These are phyloP conservation scores for Rhizopogon salebrosus DNA, from an alignment of 768 basidiomycete species.

Conservation along the genomic window DNA sequence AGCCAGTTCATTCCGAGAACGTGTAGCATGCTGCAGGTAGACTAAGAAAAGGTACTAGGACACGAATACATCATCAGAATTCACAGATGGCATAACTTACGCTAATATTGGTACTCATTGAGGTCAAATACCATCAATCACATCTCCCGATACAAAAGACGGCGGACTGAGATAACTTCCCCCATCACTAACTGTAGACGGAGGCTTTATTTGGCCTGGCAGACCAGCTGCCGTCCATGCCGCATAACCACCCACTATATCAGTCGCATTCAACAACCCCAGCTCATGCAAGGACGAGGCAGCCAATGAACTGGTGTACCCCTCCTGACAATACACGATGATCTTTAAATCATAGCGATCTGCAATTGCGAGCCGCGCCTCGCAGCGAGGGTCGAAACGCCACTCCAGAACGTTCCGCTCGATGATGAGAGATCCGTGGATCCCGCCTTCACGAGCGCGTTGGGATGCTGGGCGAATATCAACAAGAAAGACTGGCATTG, in stretches of 20 bases:
- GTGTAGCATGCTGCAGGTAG: no score
- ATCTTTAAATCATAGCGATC: slow-evolving; percentile 72
- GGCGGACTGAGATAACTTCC: slow-evolving; percentile 29
- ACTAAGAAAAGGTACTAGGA: no score
- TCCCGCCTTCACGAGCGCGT: slow-evolving; percentile 50
- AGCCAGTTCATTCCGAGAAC: no score
- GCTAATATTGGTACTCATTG: background rate
- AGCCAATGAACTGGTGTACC: slow-evolving; percentile 68
- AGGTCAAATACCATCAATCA: background rate
- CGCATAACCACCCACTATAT: slow-evolving; percentile 68
- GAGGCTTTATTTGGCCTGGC: slow-evolving; percentile 42
- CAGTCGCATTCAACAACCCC: slow-evolving; percentile 70
- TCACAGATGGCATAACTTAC: no score
- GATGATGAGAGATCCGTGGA: slow-evolving; percentile 65
- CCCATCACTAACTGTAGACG: slow-evolving; percentile 22
- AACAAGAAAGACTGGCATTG: slow-evolving; percentile 66
- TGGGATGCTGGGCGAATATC: slow-evolving; percentile 69
- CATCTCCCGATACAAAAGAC: slow-evolving; percentile 16
- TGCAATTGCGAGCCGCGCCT: slow-evolving; percentile 56
- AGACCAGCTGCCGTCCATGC: slow-evolving; percentile 69
- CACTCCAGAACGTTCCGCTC: slow-evolving; percentile 78
- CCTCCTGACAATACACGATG: slow-evolving; percentile 73
- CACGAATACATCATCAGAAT: no score
- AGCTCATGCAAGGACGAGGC: slow-evolving; percentile 64
- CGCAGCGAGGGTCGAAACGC: slow-evolving; percentile 69